phyloP scores from a whole-genome alignment of 2,329 filamentous ascomycete genomes.

The Ascochyta rabiei region DNA sequence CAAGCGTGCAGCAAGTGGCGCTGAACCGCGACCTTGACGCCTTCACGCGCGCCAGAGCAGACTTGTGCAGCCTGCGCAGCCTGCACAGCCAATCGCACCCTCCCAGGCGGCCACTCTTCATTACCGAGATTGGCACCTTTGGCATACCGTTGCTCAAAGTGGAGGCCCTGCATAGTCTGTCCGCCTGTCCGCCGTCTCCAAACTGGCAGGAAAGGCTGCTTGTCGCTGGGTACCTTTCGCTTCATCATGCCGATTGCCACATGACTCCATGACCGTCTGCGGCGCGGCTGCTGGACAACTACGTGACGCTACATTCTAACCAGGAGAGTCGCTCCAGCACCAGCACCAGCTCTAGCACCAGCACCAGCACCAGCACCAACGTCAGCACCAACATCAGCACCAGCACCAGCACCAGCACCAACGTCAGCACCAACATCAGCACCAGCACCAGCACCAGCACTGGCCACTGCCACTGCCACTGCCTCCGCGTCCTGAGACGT shows the following conservation, averaged over 20 bases:
- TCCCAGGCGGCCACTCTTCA: not conserved
- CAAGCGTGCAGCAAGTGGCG: not conserved
- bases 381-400: too few relatives aligned
- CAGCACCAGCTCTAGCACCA: too few relatives aligned
- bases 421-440: not conserved
- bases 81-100: not conserved
- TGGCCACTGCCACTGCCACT: not conserved
- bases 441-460: not conserved
- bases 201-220: constrained; percentile 8
- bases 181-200: constrained; percentile 5
- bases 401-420: not conserved
- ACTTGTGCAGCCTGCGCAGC: not conserved
- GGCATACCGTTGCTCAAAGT: constrained; percentile 5
- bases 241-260: not conserved
- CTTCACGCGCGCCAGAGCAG: constrained; percentile 6
- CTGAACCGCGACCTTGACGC: not conserved
- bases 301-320: not conserved
- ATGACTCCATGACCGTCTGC: not conserved
- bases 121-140: constrained; percentile 12
- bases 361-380: not conserved
- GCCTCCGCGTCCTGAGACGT: constrained; percentile 11
- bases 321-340: not conserved
- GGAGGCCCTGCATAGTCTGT: constrained; percentile 10
- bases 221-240: constrained; percentile 1
- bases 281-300: too few relatives aligned